A percentile compares a stretch with the other conserved stretches of the same genome.
phyloP scores from a whole-genome alignment of 2,329 filamentous ascomycete genomes.

The Cyphellophora europaea region DNA sequence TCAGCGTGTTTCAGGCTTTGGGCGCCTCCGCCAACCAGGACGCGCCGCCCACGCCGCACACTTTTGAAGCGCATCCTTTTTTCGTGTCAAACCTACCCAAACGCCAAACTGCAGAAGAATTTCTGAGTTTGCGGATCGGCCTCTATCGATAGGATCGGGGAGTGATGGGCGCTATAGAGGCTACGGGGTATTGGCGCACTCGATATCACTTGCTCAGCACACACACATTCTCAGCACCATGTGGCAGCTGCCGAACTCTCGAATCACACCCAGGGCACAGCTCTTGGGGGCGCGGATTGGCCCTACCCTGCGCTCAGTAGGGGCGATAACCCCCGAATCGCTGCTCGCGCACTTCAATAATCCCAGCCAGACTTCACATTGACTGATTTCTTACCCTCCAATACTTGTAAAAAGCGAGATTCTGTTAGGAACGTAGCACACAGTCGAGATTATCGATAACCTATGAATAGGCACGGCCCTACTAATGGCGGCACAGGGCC shows the following conservation, averaged over 20 bases:
- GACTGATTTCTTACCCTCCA: too few relatives aligned
- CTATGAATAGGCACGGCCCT: background rate
- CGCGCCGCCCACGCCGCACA: constrained; percentile 2
- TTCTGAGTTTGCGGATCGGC: background rate
- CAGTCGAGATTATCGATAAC: background rate
- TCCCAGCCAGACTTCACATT: too few relatives aligned
- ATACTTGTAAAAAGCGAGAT: background rate
- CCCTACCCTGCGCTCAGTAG: background rate
- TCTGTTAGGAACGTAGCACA: background rate
- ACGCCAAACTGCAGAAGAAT: background rate
- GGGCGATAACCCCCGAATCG: background rate
- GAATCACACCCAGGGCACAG: background rate
- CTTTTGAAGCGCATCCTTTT: constrained; percentile 1
- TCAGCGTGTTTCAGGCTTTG: constrained; percentile 1
- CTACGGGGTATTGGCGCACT: background rate
- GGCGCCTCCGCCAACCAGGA: background rate
- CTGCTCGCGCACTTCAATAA: too few relatives aligned
- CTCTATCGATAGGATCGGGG: background rate
- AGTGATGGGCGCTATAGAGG: background rate
- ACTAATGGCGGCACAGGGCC: too few relatives aligned
- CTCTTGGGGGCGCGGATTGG: background rate
- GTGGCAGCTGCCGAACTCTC: too few relatives aligned
- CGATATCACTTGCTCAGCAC: background rate
- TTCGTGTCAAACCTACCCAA: background rate
- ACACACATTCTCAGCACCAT: background rate